A percentile compares a stretch with the other conserved stretches of the same genome.
Conservation (phyloP, 140 eudicot species). For the Oenanthe javanica region DNA sequence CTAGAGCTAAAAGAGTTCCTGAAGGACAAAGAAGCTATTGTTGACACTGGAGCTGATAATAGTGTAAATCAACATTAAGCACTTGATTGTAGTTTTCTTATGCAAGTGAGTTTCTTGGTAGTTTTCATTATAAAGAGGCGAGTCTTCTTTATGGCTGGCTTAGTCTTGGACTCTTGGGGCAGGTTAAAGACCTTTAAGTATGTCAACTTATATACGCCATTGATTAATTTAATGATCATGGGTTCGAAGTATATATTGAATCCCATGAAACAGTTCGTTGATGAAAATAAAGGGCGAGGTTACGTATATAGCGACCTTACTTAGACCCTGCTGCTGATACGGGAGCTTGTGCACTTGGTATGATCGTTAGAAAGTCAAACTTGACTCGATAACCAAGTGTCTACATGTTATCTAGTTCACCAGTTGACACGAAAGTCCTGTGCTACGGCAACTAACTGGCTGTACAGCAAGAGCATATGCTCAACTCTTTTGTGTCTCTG, state of each 20-base stretch:
- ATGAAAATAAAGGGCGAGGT: background rate
- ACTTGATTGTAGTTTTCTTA: background rate
- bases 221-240: background rate
- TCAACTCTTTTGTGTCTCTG: background rate
- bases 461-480: no score
- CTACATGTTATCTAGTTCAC: background rate
- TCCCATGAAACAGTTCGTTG: background rate
- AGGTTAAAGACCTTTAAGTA: background rate
- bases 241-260: background rate
- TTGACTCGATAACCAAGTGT: background rate
- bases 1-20: background rate
- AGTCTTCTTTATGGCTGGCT: background rate
- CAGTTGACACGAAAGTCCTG: background rate
- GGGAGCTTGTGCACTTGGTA: background rate
- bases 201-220: background rate
- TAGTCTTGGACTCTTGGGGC: background rate
- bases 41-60: background rate
- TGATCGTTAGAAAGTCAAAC: background rate
- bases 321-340: background rate
- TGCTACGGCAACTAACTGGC: no score
- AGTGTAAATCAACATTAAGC: background rate
- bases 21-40: background rate
- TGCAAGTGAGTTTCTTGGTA: background rate
- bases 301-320: background rate
- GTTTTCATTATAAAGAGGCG: background rate